These are phyloP conservation scores for Carpinus viminea DNA, from an alignment of 306 rosid species.

Conservation along the genomic window DNA sequence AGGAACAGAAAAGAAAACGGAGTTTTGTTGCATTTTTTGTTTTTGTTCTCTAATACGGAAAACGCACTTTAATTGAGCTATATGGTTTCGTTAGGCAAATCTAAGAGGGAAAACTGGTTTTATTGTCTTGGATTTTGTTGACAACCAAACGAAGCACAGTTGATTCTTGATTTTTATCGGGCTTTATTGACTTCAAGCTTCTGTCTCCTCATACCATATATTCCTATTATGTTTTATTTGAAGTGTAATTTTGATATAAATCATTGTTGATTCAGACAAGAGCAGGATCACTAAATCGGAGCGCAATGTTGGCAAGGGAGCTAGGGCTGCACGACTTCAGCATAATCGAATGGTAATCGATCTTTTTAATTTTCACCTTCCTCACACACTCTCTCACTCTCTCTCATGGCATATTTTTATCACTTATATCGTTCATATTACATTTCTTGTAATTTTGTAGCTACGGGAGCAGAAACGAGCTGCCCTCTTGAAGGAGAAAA, in stretches of 20 bases:
- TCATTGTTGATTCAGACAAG: conserved; percentile 47
- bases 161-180: background rate
- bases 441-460: conserved; percentile 37
- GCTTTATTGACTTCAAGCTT: background rate
- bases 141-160: background rate
- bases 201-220: background rate
- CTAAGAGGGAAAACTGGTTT: background rate
- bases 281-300: conserved; percentile 46
- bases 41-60: background rate
- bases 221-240: background rate
- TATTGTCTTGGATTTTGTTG: background rate
- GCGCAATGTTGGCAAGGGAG: conserved; percentile 65
- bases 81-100: no score
- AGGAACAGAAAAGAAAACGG: background rate
- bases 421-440: background rate
- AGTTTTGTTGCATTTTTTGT: background rate
- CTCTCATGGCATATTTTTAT: background rate
- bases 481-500: conserved; percentile 76
- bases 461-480: conserved; percentile 76
- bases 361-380: background rate
- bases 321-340: conserved; percentile 77
- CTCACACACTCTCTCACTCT: background rate
- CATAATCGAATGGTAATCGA: conserved; percentile 70
- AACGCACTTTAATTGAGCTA: background rate
- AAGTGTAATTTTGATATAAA: conserved; percentile 4